These are phyloP conservation scores for Perkinsus olseni DNA, from an alignment of 169 alveolate genomes.

Conservation along the genomic window DNA sequence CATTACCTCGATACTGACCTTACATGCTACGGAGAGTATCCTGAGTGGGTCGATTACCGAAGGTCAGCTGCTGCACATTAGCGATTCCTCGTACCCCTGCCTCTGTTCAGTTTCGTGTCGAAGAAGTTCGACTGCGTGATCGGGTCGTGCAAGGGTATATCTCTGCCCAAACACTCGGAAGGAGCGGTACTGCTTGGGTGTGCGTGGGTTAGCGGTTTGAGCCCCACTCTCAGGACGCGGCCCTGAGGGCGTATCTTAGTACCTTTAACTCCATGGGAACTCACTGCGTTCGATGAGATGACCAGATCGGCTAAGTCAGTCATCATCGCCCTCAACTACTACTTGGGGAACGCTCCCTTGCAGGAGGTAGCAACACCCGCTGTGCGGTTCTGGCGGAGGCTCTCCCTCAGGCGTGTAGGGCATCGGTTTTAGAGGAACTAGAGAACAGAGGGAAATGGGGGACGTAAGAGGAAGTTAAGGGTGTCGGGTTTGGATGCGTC, in stretches of 20 bases:
- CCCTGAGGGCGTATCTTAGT: not conserved
- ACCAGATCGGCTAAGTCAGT: not conserved
- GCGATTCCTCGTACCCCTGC: no score
- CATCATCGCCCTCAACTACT: not conserved
- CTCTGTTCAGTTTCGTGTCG: not conserved
- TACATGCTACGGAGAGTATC: not conserved
- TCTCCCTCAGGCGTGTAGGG: not conserved
- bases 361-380: not conserved
- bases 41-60: not conserved
- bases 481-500: not conserved
- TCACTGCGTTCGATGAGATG: not conserved
- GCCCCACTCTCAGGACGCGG: not conserved
- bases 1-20: not conserved
- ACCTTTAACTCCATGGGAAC: not conserved
- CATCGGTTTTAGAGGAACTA: not conserved
- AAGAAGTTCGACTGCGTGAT: not conserved
- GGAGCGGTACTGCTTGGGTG: not conserved
- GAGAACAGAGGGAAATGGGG: not conserved
- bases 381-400: not conserved
- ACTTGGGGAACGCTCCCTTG: not conserved
- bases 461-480: not conserved
- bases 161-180: not conserved
- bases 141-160: not conserved
- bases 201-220: not conserved
- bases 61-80: not conserved